Evolutionary conservation across 257 asterid species (phyloP).

Genomic region (Nicotiana tomentosiformis): DNA sequence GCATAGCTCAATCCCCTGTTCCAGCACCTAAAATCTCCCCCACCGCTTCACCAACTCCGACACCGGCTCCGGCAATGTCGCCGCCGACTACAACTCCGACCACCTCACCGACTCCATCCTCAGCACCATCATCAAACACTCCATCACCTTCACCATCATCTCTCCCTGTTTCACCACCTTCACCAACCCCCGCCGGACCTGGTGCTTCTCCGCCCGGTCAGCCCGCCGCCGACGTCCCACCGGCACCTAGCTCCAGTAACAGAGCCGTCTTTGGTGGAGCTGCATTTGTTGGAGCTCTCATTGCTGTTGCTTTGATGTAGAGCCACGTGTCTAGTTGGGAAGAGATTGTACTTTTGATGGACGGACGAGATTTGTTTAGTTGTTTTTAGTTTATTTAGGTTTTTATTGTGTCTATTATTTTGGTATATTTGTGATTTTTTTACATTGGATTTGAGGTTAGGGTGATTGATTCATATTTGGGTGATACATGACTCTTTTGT

Average conservation of each 20-base stretch:
- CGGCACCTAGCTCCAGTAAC: constrained; percentile 40
- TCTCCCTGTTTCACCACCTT: background rate
- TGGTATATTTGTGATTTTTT: background rate
- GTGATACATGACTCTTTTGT: background rate
- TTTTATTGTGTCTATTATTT: background rate
- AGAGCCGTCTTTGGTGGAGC: constrained; percentile 56
- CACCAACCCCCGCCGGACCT: constrained; percentile 30
- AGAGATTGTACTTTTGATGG: constrained; percentile 10
- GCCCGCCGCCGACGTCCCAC: constrained; percentile 25
- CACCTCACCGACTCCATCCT: background rate
- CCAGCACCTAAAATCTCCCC: constrained; percentile 51
- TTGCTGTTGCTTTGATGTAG: constrained; percentile 52
- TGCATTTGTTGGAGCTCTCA: constrained; percentile 39
- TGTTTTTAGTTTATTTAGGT: background rate
- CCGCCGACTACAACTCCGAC: constrained; percentile 21
- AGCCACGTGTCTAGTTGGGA: constrained; percentile 25
- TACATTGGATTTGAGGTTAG: background rate
- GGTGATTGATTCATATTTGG: background rate
- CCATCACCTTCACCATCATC: background rate
- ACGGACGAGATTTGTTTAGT: constrained; percentile 35
- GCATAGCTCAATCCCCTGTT: constrained; percentile 56
- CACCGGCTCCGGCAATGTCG: constrained; percentile 15
- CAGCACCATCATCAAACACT: background rate
- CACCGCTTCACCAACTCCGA: constrained; percentile 36
- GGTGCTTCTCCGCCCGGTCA: constrained; percentile 13